Evolutionary conservation across 306 rosid genomes (phyloP), one percentile per base, ranked within the genome.

Genomic region (Vigna mungo): DNA sequence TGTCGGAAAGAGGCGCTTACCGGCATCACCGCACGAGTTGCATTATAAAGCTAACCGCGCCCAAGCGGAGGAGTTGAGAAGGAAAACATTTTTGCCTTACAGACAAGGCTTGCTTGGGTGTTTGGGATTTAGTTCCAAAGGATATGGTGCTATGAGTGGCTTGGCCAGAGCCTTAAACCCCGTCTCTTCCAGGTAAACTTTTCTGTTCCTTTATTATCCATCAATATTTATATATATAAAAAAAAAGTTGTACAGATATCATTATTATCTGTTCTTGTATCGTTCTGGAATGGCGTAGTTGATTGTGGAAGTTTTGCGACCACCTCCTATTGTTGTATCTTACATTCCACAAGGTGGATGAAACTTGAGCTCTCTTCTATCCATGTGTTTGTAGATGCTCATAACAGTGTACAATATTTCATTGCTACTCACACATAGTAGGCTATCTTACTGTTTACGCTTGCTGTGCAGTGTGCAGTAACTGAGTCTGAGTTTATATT

Each of bases 141-240:
- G 99, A 6, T 95, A 95, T 80, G 99, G 97, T 62, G 99, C 97
- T 17, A 84, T 95, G 85, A 90, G 80, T 87, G 99, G 96, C 68
- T 87, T 95, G 53, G 97, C 96, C 27, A 92, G 99, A 86, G 96
- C 99, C 34, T 77, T 95, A 67, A 92, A 90, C 87, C 96, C 97
- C 56, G 97, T 95, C 52, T 95, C 97, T 60, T 89, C 99, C 80
- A 89, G 97, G 96, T 94, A 85, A 83, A 61, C 3, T 34, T 61
- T 30, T 1, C 16, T 3, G 1, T 44, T 44, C 15, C 49, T 44
- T 11, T 43, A 3, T 20, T 70, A 15, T 37, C 25, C 0, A 21
- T 25, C 27, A 25, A 44, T 23, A 56, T 21, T 56, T 6, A 36
- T 36, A 36, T 36, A 56, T 30, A 30, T 30, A 30, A 30, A 3